These are phyloP conservation scores for Hypericum androsaemum DNA, from an alignment of 345 rosid species.

Conservation along the genomic window DNA sequence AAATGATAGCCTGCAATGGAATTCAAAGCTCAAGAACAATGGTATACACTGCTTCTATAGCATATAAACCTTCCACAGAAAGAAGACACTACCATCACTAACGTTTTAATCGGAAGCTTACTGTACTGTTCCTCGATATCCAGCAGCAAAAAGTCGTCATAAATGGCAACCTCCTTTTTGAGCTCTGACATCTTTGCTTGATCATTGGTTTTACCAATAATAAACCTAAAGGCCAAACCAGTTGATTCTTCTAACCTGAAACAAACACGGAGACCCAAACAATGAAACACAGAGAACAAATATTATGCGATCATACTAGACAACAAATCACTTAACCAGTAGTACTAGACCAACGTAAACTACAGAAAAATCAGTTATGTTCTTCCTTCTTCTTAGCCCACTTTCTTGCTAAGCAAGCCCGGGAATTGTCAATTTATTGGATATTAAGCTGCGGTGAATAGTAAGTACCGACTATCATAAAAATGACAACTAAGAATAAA, in stretches of 20 bases:
- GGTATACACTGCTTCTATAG: background rate
- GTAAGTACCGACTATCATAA: no score
- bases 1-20: constrained; percentile 57
- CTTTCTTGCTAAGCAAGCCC: no score
- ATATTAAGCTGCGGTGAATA: no score
- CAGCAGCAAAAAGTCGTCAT: constrained; percentile 74
- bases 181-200: constrained; percentile 51
- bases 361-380: no score
- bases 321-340: background rate
- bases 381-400: no score
- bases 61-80: background rate
- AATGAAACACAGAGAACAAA: background rate
- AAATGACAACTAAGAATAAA: no score
- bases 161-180: constrained; percentile 56
- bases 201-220: constrained; percentile 62
- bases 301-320: background rate
- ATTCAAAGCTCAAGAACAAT: background rate
- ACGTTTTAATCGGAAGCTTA: constrained; percentile 98
- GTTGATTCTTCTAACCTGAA: constrained; percentile 82
- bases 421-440: no score
- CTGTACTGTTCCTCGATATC: constrained; percentile 97
- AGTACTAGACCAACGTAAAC: no score
- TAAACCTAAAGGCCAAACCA: constrained; percentile 71
- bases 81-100: constrained; percentile 25
- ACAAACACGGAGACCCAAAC: background rate